Percentiles rank a stretch among this genome's conserved stretches.
These are phyloP conservation scores for Mycena kentingensis DNA, from an alignment of 768 basidiomycete species.

Conservation along the genomic window DNA sequence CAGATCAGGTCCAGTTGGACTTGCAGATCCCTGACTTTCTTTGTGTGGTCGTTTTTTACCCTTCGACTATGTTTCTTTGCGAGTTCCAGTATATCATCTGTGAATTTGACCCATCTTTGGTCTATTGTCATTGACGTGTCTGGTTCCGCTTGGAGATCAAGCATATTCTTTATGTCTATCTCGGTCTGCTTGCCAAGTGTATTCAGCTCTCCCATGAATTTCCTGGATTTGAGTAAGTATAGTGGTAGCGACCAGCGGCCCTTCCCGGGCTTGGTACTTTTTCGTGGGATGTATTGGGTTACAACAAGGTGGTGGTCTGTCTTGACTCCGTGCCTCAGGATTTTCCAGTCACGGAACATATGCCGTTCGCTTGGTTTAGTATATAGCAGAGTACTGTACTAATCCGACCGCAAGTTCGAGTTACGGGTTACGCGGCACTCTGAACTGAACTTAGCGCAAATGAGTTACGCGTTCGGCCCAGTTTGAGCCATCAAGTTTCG, in stretches of 20 bases:
- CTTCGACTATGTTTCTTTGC: too few relatives aligned
- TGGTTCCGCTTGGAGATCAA: neutral
- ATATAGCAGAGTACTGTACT: too few relatives aligned
- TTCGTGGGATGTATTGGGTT: neutral
- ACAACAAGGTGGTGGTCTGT: slow-evolving; percentile 13
- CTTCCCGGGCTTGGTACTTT: neutral
- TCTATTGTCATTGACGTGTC: too few relatives aligned
- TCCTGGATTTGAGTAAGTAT: slow-evolving; percentile 8
- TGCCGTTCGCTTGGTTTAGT: neutral
- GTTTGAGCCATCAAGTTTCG: too few relatives aligned
- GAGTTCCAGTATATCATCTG: neutral
- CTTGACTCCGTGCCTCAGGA: neutral
- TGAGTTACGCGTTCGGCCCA: too few relatives aligned
- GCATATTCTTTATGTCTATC: neutral
- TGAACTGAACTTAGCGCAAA: too few relatives aligned
- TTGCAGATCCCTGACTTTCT: neutral
- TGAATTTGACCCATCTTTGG: neutral
- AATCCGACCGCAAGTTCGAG: too few relatives aligned
- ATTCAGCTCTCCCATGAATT: slow-evolving; percentile 2
- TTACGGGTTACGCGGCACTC: too few relatives aligned
- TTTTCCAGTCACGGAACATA: slow-evolving; percentile 10
- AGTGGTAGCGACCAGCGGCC: slow-evolving; percentile 12
- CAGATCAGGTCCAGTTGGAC: neutral
- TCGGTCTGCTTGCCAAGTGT: neutral
- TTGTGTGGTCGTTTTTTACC: neutral